phyloP scores from a whole-genome alignment of 371 early-diverging fungal genomes.

The Synchytrium microbalum region DNA sequence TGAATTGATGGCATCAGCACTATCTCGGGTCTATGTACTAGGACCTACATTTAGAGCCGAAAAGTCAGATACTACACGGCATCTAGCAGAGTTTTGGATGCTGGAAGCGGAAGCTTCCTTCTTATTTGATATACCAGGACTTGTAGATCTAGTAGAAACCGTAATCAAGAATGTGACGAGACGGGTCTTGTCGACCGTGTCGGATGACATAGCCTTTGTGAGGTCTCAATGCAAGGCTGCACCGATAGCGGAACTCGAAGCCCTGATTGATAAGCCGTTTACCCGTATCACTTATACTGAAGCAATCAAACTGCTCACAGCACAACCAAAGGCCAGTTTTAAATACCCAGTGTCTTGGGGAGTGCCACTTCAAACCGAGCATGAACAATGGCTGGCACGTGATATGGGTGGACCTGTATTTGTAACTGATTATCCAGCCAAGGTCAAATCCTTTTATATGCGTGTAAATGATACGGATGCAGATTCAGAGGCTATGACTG shows the following conservation, averaged over 20 bases:
- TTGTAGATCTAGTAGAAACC: conserved; percentile 42
- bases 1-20: conserved; percentile 65
- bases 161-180: conserved; percentile 29
- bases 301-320: conserved; percentile 63
- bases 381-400: conserved; percentile 75
- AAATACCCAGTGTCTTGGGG: conserved; percentile 71
- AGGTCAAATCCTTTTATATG: conserved; percentile 91
- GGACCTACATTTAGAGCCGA: conserved; percentile 88
- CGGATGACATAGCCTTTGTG: conserved; percentile 30
- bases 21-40: conserved; percentile 80
- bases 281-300: conserved; percentile 72
- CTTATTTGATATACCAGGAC: conserved; percentile 32
- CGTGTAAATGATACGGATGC: conserved; percentile 25
- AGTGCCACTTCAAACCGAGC: conserved; percentile 70
- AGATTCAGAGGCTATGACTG: conserved; percentile 48
- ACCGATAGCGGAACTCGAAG: background rate
- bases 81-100: conserved; percentile 95
- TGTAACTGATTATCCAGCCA: conserved; percentile 81
- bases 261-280: conserved; percentile 40
- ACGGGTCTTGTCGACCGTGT: conserved; percentile 34
- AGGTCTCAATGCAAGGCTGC: conserved; percentile 17
- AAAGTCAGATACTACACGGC: conserved; percentile 69
- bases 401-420: conserved; percentile 71
- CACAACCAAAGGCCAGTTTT: conserved; percentile 37
- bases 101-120: conserved; percentile 84